Conservation (phyloP, 257 asterid genomes). For the Craterostigma plantagineum region DNA sequence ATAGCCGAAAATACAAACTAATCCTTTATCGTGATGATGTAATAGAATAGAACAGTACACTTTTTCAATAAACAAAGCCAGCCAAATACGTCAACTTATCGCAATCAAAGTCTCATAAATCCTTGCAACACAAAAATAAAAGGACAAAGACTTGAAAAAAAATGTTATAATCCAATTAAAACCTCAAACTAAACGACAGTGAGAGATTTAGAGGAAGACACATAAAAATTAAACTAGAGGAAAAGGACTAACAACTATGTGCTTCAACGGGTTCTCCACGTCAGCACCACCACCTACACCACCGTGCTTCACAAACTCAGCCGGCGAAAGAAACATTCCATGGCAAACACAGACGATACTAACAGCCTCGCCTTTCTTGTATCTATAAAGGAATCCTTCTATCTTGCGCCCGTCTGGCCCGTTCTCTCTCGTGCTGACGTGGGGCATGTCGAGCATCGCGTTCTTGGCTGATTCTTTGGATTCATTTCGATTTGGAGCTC, state of each 20-base stretch:
- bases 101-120: too few species aligned
- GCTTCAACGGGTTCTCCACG: constrained; percentile 59
- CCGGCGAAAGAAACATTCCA: constrained; percentile 57
- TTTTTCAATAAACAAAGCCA: too few species aligned
- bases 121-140: too few species aligned
- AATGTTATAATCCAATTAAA: too few species aligned
- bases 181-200: too few species aligned
- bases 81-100: too few species aligned
- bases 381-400: constrained; percentile 57
- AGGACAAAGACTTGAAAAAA: too few species aligned
- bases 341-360: constrained; percentile 77
- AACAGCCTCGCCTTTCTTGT: constrained; percentile 55
- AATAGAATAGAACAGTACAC: too few species aligned
- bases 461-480: constrained; percentile 13
- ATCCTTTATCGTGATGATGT: too few species aligned
- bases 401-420: constrained; percentile 39
- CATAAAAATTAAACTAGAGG: constrained; percentile 17
- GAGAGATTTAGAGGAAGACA: too few species aligned
- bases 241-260: constrained; percentile 45
- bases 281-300: constrained; percentile 65
- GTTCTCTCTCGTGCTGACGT: constrained; percentile 31
- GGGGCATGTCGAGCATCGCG: constrained; percentile 45
- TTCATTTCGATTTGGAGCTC: not conserved
- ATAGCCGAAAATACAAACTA: too few species aligned
- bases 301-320: constrained; percentile 61